Conservation (phyloP, 257 asterid genomes). For the Haberlea rhodopensis region DNA sequence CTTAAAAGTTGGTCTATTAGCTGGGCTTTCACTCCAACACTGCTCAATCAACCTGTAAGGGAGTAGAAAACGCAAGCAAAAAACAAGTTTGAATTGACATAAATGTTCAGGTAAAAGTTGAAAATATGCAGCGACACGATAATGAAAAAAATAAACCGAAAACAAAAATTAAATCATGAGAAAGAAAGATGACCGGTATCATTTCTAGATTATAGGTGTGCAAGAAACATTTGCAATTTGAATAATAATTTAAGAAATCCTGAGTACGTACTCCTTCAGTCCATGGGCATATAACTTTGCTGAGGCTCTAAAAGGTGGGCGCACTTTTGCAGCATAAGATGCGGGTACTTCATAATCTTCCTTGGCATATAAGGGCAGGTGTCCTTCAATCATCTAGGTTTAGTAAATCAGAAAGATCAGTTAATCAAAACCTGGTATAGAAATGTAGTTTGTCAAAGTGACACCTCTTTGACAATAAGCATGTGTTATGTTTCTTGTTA, state of each 20-base stretch:
- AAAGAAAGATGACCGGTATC: no score
- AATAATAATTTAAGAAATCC: not conserved
- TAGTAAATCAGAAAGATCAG: slow-evolving; percentile 34
- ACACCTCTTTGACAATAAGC: slow-evolving; percentile 7
- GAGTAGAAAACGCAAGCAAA: slow-evolving; percentile 2
- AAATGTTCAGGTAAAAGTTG: not conserved
- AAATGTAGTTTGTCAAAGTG: slow-evolving; percentile 23
- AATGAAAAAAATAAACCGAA: not conserved
- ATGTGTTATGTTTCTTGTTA: not conserved
- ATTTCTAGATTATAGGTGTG: not conserved
- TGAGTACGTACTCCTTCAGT: slow-evolving; percentile 57
- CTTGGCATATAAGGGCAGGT: slow-evolving; percentile 59
- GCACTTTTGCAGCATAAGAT: slow-evolving; percentile 54
- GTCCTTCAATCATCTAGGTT: slow-evolving; percentile 88
- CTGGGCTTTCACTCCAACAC: slow-evolving; percentile 77
- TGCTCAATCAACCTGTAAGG: slow-evolving; percentile 76
- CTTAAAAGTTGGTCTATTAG: slow-evolving; percentile 78
- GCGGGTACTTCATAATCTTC: slow-evolving; percentile 63
- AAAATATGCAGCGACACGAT: not conserved
- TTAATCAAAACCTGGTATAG: slow-evolving; percentile 17
- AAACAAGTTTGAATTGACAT: not conserved
- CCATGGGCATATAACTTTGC: slow-evolving; percentile 74
- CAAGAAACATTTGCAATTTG: not conserved
- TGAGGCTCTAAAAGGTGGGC: slow-evolving; percentile 83
- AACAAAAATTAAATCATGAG: no score